phyloP scores from a whole-genome alignment of 2,329 filamentous ascomycete genomes.

The Monosporascus sp. region DNA sequence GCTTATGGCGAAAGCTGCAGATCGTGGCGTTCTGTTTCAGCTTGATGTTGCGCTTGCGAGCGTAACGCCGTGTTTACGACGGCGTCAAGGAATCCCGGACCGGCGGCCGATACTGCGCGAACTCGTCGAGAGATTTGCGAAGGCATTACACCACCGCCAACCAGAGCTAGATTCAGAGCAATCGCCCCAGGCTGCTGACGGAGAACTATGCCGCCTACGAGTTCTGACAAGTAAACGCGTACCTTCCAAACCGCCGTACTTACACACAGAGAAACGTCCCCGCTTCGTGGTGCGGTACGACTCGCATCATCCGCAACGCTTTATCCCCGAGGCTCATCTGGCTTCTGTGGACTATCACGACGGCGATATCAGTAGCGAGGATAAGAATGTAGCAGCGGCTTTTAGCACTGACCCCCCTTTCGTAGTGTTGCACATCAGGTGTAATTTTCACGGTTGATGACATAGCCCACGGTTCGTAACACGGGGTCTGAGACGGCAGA shows the following conservation, averaged over 20 bases:
- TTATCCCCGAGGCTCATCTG: constrained; percentile 3
- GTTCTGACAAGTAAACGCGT: constrained; percentile 6
- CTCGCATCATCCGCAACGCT: constrained; percentile 5
- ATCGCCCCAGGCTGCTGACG: not conserved
- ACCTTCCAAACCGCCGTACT: constrained; percentile 5
- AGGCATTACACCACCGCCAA: constrained; percentile 3
- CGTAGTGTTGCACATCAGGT: no score
- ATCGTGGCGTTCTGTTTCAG: constrained; percentile 1
- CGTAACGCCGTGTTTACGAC: not conserved
- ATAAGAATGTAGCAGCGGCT: constrained; percentile 7
- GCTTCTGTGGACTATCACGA: not conserved
- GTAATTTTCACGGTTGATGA: no score
- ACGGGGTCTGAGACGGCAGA: no score
- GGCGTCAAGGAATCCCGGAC: not conserved
- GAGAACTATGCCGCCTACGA: constrained; percentile 4
- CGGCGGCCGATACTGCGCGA: not conserved
- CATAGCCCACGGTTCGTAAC: no score
- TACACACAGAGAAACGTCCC: constrained; percentile 5
- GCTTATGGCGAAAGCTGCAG: constrained; percentile 5
- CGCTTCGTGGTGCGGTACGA: constrained; percentile 11
- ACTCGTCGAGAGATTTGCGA: constrained; percentile 1
- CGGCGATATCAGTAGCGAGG: constrained; percentile 7
- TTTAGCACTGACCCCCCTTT: constrained; percentile 1
- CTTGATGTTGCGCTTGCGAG: constrained; percentile 7
- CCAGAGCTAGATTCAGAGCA: not conserved